Conservation (phyloP, 768 basidiomycete genomes). For the Pseudohyphozyma bogoriensis region DNA sequence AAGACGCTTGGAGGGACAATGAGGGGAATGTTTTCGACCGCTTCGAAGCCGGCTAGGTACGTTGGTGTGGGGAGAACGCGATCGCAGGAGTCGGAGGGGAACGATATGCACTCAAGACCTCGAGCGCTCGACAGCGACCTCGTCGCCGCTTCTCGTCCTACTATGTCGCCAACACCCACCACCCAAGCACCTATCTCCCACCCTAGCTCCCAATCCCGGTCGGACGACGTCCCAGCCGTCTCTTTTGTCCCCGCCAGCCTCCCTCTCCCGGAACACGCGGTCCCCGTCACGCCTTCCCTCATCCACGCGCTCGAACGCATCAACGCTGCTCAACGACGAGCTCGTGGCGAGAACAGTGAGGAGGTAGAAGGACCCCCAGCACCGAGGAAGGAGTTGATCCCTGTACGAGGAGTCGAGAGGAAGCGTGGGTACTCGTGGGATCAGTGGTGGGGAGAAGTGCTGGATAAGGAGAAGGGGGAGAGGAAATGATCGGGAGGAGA, state of each 20-base stretch:
- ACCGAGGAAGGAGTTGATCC: too few relatives aligned
- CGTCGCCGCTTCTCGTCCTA: too few relatives aligned
- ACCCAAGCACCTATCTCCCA: neutral
- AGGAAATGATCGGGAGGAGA: neutral
- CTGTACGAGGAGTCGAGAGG: neutral
- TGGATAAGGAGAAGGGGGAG: neutral
- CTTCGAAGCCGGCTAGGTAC: too few relatives aligned
- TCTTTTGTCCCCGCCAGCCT: neutral
- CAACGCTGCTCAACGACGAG: slow-evolving; percentile 13
- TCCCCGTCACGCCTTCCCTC: slow-evolving; percentile 21
- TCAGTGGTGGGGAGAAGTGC: neutral
- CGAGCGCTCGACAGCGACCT: too few relatives aligned
- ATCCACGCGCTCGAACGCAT: slow-evolving; percentile 21
- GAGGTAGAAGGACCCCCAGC: too few relatives aligned
- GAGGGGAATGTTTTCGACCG: too few relatives aligned
- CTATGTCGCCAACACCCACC: too few relatives aligned
- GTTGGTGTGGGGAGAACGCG: too few relatives aligned
- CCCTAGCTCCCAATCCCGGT: neutral
- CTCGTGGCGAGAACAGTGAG: neutral
- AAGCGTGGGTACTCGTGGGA: neutral
- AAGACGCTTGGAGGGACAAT: too few relatives aligned
- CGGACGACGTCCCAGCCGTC: neutral
- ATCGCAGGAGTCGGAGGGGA: too few relatives aligned
- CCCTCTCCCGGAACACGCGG: neutral
- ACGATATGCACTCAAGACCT: too few relatives aligned